Conservation (phyloP, 148 eudicot species). For the Simmondsia chinensis region DNA sequence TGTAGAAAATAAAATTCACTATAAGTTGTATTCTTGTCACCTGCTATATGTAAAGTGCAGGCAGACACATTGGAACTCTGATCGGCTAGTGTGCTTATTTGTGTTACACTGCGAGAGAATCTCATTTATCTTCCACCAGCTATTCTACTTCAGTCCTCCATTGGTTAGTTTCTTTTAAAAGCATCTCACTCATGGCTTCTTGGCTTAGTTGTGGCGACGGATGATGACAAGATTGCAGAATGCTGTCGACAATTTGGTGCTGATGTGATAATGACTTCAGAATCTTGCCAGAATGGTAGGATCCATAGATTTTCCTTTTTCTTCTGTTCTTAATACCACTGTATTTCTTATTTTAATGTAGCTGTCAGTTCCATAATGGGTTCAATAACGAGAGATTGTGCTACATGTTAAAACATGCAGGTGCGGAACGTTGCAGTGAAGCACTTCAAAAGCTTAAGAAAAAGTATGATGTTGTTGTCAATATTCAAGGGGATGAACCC, state of each 20-base stretch:
- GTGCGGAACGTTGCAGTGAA: slow-evolving; percentile 94
- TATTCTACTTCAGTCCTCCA: neutral
- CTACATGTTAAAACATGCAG: slow-evolving; percentile 16
- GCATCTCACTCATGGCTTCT: too few species aligned
- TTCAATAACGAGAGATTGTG: neutral
- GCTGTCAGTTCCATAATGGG: neutral
- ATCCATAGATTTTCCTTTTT: slow-evolving; percentile 2
- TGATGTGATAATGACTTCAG: slow-evolving; percentile 94
- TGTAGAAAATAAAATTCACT: too few species aligned
- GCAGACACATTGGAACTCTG: too few species aligned
- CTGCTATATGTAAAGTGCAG: too few species aligned
- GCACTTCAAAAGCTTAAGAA: slow-evolving; percentile 78
- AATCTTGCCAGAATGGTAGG: slow-evolving; percentile 83
- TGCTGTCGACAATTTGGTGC: slow-evolving; percentile 96
- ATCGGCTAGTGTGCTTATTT: too few species aligned
- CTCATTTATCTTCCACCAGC: neutral
- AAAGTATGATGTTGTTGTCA: slow-evolving; percentile 87
- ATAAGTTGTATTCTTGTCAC: too few species aligned
- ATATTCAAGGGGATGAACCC: slow-evolving; percentile 98
- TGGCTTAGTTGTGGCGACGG: slow-evolving; percentile 89
- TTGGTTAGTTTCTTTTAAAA: neutral
- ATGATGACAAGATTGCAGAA: slow-evolving; percentile 89
- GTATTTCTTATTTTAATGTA: neutral
- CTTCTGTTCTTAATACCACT: neutral
- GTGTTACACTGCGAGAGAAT: too few species aligned